A percentile compares a stretch with the other conserved stretches of the same genome.
Conservation (phyloP, 1,284 basidiomycete genomes). For the Lignosus rhinocerotis region DNA sequence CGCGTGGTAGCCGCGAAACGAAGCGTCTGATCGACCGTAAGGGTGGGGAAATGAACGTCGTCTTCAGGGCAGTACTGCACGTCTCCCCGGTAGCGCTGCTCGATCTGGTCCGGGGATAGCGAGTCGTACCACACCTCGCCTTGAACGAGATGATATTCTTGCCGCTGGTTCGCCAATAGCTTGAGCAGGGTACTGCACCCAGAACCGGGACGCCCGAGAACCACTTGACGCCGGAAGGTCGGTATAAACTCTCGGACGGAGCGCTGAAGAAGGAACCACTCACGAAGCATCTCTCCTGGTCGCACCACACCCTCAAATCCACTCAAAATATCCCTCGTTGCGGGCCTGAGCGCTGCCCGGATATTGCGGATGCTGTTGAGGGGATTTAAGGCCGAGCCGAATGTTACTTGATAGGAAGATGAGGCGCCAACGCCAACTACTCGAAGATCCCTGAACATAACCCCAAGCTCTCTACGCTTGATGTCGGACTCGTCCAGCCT, state of each 20-base stretch:
- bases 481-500: constrained; percentile 48
- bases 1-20: constrained; percentile 64
- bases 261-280: not conserved
- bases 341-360: constrained; percentile 37
- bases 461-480: constrained; percentile 47
- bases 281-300: constrained; percentile 64
- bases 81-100: constrained; percentile 62
- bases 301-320: constrained; percentile 53
- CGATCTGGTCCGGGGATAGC: constrained; percentile 53
- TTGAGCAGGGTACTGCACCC: constrained; percentile 80
- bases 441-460: constrained; percentile 48
- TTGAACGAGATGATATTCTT: constrained; percentile 59
- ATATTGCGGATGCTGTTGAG: constrained; percentile 28
- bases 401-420: constrained; percentile 41
- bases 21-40: constrained; percentile 72
- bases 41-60: constrained; percentile 75
- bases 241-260: not conserved
- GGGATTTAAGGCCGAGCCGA: constrained; percentile 45
- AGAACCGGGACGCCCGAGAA: constrained; percentile 65
- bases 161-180: constrained; percentile 66
- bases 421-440: constrained; percentile 49
- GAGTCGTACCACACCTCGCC: constrained; percentile 72
- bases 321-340: constrained; percentile 44
- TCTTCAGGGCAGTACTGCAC: constrained; percentile 70
- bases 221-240: constrained; percentile 38